Evolutionary conservation across 805 yeast species (phyloP).

Genomic region (Ogataea sp.): DNA sequence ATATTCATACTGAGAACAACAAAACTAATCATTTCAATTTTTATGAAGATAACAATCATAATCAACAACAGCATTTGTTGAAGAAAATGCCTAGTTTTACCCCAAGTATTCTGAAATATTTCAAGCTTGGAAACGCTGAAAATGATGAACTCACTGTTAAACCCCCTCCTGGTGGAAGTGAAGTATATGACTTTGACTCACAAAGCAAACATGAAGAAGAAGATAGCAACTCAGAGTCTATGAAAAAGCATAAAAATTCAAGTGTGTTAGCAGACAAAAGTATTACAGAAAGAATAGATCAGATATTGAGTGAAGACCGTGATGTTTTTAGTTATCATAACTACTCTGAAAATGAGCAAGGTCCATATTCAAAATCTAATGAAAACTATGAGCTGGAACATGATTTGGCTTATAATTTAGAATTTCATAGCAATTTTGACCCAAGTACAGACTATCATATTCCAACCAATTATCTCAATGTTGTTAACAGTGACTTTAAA

Average conservation of each 20-base stretch:
- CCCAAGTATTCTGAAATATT: conserved; percentile 6
- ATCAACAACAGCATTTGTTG: neutral
- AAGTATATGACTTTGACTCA: no score
- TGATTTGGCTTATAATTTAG: no score
- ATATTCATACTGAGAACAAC: neutral
- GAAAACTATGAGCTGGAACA: no score
- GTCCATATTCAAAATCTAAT: no score
- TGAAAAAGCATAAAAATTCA: no score
- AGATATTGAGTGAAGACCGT: neutral
- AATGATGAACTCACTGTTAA: no score
- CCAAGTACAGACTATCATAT: neutral
- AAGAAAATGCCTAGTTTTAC: conserved; percentile 13
- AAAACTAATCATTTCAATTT: no score
- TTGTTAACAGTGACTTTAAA: neutral
- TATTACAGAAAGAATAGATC: neutral
- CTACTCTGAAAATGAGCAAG: neutral
- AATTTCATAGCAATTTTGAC: neutral
- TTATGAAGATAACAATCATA: no score
- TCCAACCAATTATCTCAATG: neutral
- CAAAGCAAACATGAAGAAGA: neutral
- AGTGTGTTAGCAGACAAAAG: no score
- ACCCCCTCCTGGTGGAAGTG: no score
- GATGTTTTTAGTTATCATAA: neutral
- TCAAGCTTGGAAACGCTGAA: neutral
- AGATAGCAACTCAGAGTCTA: neutral